A percentile compares a stretch with the other conserved stretches of the same genome.
These are phyloP conservation scores for Acmispon strigosus DNA, from an alignment of 306 rosid genomes.

Conservation along the genomic window DNA sequence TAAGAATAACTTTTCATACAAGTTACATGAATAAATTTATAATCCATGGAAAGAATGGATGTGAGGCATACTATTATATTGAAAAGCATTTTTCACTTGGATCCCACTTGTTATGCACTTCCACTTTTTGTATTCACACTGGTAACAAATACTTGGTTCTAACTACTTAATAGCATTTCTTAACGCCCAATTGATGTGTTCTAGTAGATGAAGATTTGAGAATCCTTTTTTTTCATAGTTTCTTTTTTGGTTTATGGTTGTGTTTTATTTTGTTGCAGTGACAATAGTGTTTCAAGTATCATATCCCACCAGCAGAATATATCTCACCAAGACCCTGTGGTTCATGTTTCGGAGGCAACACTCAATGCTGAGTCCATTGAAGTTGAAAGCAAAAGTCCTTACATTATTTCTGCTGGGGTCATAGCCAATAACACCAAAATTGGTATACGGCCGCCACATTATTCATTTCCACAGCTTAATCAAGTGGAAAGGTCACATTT, in stretches of 20 bases:
- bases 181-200: background rate
- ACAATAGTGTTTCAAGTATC: slow-evolving; percentile 7
- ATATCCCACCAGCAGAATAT: slow-evolving; percentile 3
- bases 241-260: background rate
- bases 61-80: no score
- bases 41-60: no score
- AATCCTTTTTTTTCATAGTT: no score
- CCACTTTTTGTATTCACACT: no score
- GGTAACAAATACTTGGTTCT: no score
- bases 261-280: slow-evolving; percentile 27
- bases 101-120: no score
- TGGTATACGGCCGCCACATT: background rate
- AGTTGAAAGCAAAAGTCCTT: slow-evolving; percentile 13
- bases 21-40: no score
- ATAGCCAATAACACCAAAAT: slow-evolving; percentile 3
- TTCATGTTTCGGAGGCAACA: slow-evolving; percentile 26
- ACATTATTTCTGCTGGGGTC: slow-evolving; percentile 16
- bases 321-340: slow-evolving; percentile 17
- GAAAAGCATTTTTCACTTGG: no score
- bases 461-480: slow-evolving; percentile 26
- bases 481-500: slow-evolving; percentile 27
- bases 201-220: background rate
- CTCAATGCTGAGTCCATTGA: slow-evolving; percentile 9
- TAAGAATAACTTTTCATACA: no score
- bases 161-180: no score